A percentile compares a stretch with the other conserved stretches of the same genome.
These are phyloP conservation scores for Neurospora tetrasperma DNA, from an alignment of 495 filamentous ascomycete genomes.

Conservation along the genomic window DNA sequence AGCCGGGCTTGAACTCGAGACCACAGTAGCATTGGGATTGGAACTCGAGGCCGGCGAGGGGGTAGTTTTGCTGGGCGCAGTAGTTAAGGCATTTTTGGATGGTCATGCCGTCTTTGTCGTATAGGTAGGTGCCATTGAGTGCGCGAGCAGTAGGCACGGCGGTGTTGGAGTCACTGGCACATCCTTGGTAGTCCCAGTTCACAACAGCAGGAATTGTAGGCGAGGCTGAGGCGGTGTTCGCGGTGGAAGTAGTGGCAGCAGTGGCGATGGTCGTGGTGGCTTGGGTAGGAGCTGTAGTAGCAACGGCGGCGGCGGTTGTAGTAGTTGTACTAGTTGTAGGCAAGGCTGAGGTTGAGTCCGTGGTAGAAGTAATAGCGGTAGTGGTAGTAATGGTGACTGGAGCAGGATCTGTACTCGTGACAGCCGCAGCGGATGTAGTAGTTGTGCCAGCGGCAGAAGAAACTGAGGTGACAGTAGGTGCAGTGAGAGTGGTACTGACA, in stretches of 20 bases:
- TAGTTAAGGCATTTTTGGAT: slow-evolving; percentile 30
- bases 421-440: not conserved
- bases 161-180: slow-evolving; percentile 34
- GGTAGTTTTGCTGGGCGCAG: slow-evolving; percentile 24
- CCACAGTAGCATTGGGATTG: slow-evolving; percentile 34
- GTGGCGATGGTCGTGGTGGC: not conserved
- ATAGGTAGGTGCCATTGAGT: slow-evolving; percentile 7
- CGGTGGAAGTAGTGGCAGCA: not conserved
- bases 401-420: no score
- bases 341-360: slow-evolving; percentile 2
- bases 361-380: not conserved
- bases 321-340: slow-evolving; percentile 4
- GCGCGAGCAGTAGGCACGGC: slow-evolving; percentile 1
- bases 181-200: slow-evolving; percentile 35
- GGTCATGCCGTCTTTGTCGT: slow-evolving; percentile 24
- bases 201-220: slow-evolving; percentile 17
- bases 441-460: not conserved
- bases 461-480: slow-evolving; percentile 15
- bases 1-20: slow-evolving; percentile 17
- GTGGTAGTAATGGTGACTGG: not conserved
- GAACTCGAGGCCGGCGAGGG: slow-evolving; percentile 33
- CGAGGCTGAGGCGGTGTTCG: slow-evolving; percentile 13
- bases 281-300: not conserved
- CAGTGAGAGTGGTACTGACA: not conserved
- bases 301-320: slow-evolving; percentile 9